Percentiles rank a stretch among this genome's conserved stretches.
Conservation (phyloP, 2,329 filamentous ascomycete species). For the Blastomyces percursus region DNA sequence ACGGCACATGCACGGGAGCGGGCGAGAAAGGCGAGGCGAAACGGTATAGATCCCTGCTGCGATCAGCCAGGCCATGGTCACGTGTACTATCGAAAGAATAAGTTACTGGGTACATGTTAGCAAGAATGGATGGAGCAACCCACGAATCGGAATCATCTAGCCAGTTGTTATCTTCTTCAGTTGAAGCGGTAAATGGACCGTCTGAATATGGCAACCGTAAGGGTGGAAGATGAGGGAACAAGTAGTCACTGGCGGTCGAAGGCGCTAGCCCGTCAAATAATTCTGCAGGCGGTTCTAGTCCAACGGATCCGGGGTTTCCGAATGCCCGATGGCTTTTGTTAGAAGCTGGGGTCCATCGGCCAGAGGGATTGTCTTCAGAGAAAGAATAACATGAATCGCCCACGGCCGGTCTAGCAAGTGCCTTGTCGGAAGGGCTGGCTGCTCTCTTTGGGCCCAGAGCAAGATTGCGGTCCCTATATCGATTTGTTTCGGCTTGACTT, state of each 20-base stretch:
- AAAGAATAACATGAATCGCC: background rate
- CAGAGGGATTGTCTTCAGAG: background rate
- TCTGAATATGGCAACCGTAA: background rate
- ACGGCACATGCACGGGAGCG: background rate
- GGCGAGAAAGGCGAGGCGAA: background rate
- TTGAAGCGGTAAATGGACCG: background rate
- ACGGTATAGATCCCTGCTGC: background rate
- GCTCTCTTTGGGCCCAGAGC: slow-evolving; percentile 12
- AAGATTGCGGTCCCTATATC: background rate
- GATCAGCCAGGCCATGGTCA: background rate
- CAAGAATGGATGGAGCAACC: background rate
- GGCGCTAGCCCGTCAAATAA: background rate
- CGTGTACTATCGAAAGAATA: background rate
- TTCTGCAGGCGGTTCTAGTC: background rate
- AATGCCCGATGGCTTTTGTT: background rate
- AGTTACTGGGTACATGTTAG: background rate
- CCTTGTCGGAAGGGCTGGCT: slow-evolving; percentile 31
- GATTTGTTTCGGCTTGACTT: background rate
- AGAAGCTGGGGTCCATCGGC: background rate
- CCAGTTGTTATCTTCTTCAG: background rate
- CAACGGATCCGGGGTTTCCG: background rate
- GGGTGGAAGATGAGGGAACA: background rate
- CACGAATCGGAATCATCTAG: background rate
- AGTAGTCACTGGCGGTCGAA: background rate
- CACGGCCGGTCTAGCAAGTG: slow-evolving; percentile 23